phyloP scores from a whole-genome alignment of 139 green algal species.

The Tetradesmus lagerheimii region DNA sequence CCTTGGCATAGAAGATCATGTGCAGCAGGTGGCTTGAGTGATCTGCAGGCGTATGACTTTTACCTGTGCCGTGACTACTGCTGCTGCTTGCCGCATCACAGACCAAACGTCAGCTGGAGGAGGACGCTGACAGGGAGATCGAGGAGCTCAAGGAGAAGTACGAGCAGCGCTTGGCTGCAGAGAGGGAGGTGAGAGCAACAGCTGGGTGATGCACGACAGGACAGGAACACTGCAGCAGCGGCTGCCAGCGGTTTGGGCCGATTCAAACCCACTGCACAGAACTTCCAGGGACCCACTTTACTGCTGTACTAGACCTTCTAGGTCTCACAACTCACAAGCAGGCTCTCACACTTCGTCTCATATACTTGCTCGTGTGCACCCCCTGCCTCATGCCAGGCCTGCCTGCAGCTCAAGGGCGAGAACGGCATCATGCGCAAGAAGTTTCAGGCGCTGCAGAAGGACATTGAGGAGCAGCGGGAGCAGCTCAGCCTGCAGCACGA shows the following conservation, averaged over 20 bases:
- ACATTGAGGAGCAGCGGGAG: constrained; percentile 88
- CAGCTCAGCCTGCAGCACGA: constrained; percentile 87
- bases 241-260: neutral
- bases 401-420: constrained; percentile 90
- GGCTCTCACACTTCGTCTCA: no score
- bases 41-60: no score
- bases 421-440: constrained; percentile 97
- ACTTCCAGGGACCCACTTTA: no score
- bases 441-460: constrained; percentile 80
- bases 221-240: neutral
- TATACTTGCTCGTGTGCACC: no score
- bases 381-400: constrained; percentile 66
- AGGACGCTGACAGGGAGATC: constrained; percentile 92
- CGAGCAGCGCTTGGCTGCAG: constrained; percentile 56
- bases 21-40: no score
- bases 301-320: no score
- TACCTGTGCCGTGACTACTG: neutral
- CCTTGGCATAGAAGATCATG: no score
- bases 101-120: constrained; percentile 90
- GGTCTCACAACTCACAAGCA: no score
- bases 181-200: constrained; percentile 23
- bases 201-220: neutral
- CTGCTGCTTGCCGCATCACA: constrained; percentile 44
- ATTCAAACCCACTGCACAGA: no score
- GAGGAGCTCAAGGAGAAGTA: constrained; percentile 92